Conservation (phyloP, 345 rosid genomes). For the Eucalyptus guilfoylei region DNA sequence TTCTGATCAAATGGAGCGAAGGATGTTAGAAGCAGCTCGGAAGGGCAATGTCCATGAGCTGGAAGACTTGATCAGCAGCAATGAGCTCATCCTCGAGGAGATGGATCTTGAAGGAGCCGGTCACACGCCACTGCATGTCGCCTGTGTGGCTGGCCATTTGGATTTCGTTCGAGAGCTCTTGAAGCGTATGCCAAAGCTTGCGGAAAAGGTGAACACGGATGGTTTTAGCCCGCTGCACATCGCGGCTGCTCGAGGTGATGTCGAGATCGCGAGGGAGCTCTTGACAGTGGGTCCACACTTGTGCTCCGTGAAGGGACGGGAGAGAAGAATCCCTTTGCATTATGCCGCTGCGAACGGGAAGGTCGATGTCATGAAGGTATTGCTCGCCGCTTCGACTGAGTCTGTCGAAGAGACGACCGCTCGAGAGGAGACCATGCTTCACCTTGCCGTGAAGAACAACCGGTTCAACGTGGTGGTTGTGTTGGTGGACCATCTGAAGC, state of each 20-base stretch:
- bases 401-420: not conserved
- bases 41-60: not conserved
- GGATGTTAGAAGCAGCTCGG: not conserved
- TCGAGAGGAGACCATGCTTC: not conserved
- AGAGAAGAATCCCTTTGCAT: not conserved
- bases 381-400: not conserved
- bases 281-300: not conserved
- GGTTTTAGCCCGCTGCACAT: not conserved
- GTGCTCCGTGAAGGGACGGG: not conserved
- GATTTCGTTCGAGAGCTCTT: not conserved
- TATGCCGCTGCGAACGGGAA: not conserved
- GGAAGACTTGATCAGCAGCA: not conserved
- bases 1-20: not conserved
- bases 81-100: not conserved
- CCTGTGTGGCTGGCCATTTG: not conserved
- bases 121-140: not conserved
- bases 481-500: not conserved
- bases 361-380: not conserved
- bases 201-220: not conserved
- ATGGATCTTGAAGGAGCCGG: not conserved
- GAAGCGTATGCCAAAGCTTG: not conserved
- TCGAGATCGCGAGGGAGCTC: not conserved
- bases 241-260: not conserved
- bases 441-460: not conserved
- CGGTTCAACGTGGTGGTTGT: not conserved